Conservation (phyloP, 148 eudicot species). For the Cornus kousa region DNA sequence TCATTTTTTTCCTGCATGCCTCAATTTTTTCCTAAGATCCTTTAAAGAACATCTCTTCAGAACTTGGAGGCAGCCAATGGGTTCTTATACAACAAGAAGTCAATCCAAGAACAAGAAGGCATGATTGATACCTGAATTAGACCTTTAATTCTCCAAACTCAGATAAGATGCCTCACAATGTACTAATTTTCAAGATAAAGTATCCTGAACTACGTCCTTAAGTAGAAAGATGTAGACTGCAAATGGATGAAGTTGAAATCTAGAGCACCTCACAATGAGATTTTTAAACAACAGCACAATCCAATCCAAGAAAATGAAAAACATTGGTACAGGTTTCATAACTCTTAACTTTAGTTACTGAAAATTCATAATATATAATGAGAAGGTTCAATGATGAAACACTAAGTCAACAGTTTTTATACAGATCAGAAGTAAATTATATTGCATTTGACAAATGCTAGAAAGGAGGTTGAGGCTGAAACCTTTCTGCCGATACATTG, state of each 20-base stretch:
- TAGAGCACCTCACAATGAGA: background rate
- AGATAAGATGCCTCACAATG: no score
- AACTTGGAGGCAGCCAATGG: no score
- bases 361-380: background rate
- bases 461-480: constrained; percentile 11
- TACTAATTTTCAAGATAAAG: no score
- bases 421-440: background rate
- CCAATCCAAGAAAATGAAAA: background rate
- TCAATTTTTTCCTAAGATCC: no score
- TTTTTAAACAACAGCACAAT: background rate
- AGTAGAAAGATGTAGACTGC: background rate
- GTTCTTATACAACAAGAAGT: no score
- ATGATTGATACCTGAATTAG: no score
- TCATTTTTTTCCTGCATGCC: no score
- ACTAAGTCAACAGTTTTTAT: background rate
- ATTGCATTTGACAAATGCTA: background rate
- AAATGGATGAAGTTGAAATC: background rate
- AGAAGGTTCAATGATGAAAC: background rate
- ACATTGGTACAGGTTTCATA: background rate
- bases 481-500: constrained; percentile 66
- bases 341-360: background rate
- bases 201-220: no score
- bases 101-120: no score
- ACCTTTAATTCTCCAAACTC: no score
- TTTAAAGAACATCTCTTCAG: no score